Evolutionary conservation across 1,139 yeast genomes (phyloP).

Genomic region (Suhomyces ambrosiae): DNA sequence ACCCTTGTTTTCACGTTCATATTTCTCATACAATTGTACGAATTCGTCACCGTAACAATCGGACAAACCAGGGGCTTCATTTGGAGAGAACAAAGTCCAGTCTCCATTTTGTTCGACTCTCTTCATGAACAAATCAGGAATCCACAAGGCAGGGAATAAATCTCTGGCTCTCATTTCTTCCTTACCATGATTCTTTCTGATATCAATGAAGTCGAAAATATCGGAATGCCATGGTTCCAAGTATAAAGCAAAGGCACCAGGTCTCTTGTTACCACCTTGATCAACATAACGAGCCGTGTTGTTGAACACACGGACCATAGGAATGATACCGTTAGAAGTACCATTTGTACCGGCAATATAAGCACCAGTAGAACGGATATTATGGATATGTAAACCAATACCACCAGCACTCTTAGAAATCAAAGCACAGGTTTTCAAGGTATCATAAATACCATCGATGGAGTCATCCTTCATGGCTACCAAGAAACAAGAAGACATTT

Average conservation of each 20-base stretch:
- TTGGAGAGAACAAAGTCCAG: conserved; percentile 88
- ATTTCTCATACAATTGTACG: conserved; percentile 65
- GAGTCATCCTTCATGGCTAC: conserved; percentile 62
- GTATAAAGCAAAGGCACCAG: conserved; percentile 65
- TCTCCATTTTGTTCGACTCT: conserved; percentile 76
- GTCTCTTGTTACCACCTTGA: conserved; percentile 65
- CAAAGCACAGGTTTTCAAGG: conserved; percentile 55
- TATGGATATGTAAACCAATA: conserved; percentile 57
- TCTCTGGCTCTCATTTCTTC: conserved; percentile 60
- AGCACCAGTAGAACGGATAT: conserved; percentile 53
- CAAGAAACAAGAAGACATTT: conserved; percentile 56
- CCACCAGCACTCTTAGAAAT: conserved; percentile 64
- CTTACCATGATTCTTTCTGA: conserved; percentile 58
- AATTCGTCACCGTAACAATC: conserved; percentile 85
- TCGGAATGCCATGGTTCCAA: conserved; percentile 66
- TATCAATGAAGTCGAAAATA: conserved; percentile 52
- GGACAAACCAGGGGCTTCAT: conserved; percentile 81
- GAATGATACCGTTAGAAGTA: conserved; percentile 56
- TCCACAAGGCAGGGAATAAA: conserved; percentile 60
- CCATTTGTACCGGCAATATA: conserved; percentile 58
- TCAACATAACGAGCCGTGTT: conserved; percentile 63
- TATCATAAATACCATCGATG: conserved; percentile 58
- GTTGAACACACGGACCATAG: conserved; percentile 61
- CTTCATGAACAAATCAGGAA: conserved; percentile 75
- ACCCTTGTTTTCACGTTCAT: conserved; percentile 74